Evolutionary conservation across 495 filamentous ascomycete species (phyloP), one percentile per base, ranked within the genome.

Genomic region (Tuber melanosporum): DNA sequence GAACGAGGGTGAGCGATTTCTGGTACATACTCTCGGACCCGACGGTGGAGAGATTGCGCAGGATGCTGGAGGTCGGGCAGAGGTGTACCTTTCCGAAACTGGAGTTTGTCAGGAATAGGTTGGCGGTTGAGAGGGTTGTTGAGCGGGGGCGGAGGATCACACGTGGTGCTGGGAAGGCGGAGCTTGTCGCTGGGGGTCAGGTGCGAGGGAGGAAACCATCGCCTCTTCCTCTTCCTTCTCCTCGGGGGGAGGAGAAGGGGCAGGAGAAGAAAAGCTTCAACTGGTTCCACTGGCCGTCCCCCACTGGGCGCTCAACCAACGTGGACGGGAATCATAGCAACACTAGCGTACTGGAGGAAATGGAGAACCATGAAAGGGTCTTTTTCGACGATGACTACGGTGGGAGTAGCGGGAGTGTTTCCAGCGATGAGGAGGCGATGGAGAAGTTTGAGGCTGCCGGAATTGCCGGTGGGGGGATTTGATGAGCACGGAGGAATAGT

Each of bases 31-130:
- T 99, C 15, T 90, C 90, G 10, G 95, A 99, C 81, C 95, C 95
- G 0, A 90, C 86, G 62, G 85, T 89, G 15, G 87, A 92, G 49
- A 87, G 93, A 15, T 87, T 99, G 32, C 93, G 90, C 10, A 87
- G 91, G 44, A 98, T 98, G 95, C 88, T 99, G 15, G 91, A 92
- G 71, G 89, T 91, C 41, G 96, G 95, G 12, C 92, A 97, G 84
- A 91, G 93, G 84, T 91, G 90, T 78, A 89, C 92, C 0, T 99
- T 94, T 77, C 92, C 95, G 8, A 97, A 96, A 84, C 86, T 98
- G 45, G 91, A 94, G 79, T 98, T 98, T 83, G 89, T 98, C 73
- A 88, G 87, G 72, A 98, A 99, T 81, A 85, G 95, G 39, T 88
- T 97, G 71, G 92, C 91, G 77, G 89, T 97, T 22, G 95, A 99